These are phyloP conservation scores for Cutaneotrichosporon sp. DNA, from an alignment of 1,284 basidiomycete genomes.

Conservation along the genomic window DNA sequence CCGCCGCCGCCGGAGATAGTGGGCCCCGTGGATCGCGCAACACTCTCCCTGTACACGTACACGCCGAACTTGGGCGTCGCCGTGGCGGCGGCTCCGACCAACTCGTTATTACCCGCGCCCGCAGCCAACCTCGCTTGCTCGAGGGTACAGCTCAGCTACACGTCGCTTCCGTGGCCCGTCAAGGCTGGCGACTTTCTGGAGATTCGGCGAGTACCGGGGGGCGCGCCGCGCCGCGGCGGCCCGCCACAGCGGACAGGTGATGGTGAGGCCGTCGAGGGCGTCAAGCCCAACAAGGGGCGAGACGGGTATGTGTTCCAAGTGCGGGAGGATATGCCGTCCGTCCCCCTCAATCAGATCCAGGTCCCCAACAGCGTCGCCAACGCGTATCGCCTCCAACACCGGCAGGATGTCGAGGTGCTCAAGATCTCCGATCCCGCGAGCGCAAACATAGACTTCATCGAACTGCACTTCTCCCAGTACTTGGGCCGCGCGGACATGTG, in stretches of 20 bases:
- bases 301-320: slow-evolving; percentile 48
- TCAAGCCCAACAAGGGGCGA: slow-evolving; percentile 35
- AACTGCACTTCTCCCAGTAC: slow-evolving; percentile 89
- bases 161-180: slow-evolving; percentile 40
- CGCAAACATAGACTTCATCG: slow-evolving; percentile 74
- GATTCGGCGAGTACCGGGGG: slow-evolving; percentile 32
- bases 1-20: not conserved
- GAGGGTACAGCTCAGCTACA: slow-evolving; percentile 36
- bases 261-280: slow-evolving; percentile 39
- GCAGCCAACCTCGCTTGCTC: slow-evolving; percentile 28
- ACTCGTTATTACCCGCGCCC: slow-evolving; percentile 9
- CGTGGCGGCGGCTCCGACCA: not conserved
- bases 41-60: slow-evolving; percentile 42
- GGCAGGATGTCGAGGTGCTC: slow-evolving; percentile 49
- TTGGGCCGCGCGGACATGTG: slow-evolving; percentile 92
- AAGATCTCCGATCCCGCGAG: slow-evolving; percentile 55
- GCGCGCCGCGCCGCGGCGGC: not conserved
- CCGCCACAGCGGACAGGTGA: slow-evolving; percentile 19
- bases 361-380: slow-evolving; percentile 45
- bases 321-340: slow-evolving; percentile 38
- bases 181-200: slow-evolving; percentile 46
- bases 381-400: slow-evolving; percentile 50
- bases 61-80: slow-evolving; percentile 7
- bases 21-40: slow-evolving; percentile 6
- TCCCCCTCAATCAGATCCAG: slow-evolving; percentile 45